These are phyloP conservation scores for Chlorella sp. DNA, from an alignment of 139 green algal species.

Conservation along the genomic window DNA sequence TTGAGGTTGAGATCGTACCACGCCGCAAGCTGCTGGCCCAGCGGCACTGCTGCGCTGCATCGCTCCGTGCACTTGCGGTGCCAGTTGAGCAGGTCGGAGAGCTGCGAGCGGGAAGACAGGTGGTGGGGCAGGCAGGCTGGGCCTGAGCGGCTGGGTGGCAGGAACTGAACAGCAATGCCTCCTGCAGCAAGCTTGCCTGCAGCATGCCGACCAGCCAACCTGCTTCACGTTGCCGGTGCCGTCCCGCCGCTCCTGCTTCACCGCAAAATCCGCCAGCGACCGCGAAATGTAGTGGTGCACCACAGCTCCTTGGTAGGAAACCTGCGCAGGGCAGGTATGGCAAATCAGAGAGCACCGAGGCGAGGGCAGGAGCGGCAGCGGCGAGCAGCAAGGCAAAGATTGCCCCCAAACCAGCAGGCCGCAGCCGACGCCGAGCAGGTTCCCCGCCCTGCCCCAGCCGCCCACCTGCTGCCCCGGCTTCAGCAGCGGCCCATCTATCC, in stretches of 20 bases:
- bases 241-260: conserved; percentile 3
- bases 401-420: not conserved
- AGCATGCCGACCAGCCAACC: not conserved
- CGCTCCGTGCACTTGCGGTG: not conserved
- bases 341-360: not conserved
- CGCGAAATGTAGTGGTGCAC: conserved; percentile 34
- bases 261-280: conserved; percentile 13
- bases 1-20: not conserved
- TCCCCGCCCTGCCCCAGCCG: not conserved
- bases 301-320: not conserved
- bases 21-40: conserved; percentile 1
- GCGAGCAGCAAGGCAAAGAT: not conserved
- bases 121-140: not conserved
- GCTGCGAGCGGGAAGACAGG: not conserved
- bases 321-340: not conserved
- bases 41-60: not conserved
- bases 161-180: not conserved
- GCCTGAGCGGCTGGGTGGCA: not conserved
- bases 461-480: not conserved
- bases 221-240: not conserved
- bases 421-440: not conserved
- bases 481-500: not conserved
- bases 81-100: not conserved
- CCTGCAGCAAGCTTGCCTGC: not conserved
- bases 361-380: not conserved